A percentile compares a stretch with the other conserved stretches of the same genome.
Conservation (phyloP, 202 grass and related monocot genomes). For the Carex arenaria region DNA sequence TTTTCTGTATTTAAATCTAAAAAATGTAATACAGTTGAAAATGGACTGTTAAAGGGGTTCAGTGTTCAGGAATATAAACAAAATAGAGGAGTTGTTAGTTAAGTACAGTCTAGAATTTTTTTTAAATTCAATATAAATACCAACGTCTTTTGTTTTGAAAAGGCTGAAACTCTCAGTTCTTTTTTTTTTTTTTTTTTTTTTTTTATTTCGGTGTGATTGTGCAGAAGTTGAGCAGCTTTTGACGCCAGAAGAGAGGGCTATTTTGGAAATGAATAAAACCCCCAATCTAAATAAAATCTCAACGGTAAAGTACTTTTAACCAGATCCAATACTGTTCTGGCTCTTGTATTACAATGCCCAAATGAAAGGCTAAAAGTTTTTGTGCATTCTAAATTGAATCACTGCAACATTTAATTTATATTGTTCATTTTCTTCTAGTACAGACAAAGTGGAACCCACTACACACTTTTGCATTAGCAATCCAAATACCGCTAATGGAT, state of each 20-base stretch:
- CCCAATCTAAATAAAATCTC: conserved; percentile 54
- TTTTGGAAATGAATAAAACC: conserved; percentile 54
- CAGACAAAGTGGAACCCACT: conserved; percentile 85
- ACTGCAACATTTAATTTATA: not conserved
- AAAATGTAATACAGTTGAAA: not conserved
- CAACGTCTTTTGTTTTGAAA: not conserved
- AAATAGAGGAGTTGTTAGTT: not conserved
- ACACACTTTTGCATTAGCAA: conserved; percentile 56
- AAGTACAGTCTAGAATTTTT: not conserved
- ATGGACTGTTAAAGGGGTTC: not conserved
- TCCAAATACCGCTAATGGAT: conserved; percentile 92
- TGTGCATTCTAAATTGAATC: not conserved
- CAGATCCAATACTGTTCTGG: not conserved
- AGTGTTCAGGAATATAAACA: not conserved
- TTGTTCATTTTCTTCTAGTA: conserved; percentile 20
- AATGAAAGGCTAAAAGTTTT: not conserved
- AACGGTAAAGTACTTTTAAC: conserved; percentile 48
- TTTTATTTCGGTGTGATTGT: not conserved
- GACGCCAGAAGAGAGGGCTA: conserved; percentile 65
- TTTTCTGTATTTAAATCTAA: not conserved
- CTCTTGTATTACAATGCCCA: not conserved
- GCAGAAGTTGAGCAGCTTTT: conserved; percentile 78
- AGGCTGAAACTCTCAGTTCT: not conserved
- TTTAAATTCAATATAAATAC: not conserved
- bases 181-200: too few relatives aligned